phyloP scores from a whole-genome alignment of 2,329 filamentous ascomycete species.

The Pestalotiopsis sp. region DNA sequence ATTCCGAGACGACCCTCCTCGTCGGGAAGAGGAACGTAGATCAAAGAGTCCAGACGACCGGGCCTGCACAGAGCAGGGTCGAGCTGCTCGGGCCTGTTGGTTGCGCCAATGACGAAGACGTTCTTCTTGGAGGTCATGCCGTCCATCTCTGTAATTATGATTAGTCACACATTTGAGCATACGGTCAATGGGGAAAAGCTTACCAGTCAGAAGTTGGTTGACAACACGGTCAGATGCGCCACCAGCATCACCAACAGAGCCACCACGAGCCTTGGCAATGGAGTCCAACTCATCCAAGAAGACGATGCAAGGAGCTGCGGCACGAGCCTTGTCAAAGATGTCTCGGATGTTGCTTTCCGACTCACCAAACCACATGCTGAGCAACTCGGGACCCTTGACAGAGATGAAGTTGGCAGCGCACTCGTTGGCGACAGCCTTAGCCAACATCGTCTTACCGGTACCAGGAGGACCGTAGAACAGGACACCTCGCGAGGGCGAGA shows the following conservation, averaged over 20 bases:
- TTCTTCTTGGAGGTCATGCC: constrained; percentile 99
- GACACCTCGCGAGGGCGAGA: constrained; percentile 96
- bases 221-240: constrained; percentile 99
- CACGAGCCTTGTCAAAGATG: constrained; percentile 99
- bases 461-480: constrained; percentile 98
- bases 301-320: constrained; percentile 95
- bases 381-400: constrained; percentile 95
- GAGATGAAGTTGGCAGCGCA: constrained; percentile 99
- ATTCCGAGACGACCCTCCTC: constrained; percentile 88
- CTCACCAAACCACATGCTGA: constrained; percentile 99
- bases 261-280: constrained; percentile 98
- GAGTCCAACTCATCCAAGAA: constrained; percentile 99
- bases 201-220: constrained; percentile 97
- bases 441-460: constrained; percentile 99
- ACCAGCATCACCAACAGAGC: constrained; percentile 92
- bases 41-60: constrained; percentile 96
- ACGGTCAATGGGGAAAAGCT: constrained; percentile 37
- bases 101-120: constrained; percentile 98
- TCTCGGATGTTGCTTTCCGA: constrained; percentile 99
- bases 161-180: constrained; percentile 29
- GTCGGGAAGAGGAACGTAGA: constrained; percentile 96
- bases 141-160: constrained; percentile 76
- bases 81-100: constrained; percentile 97
- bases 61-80: constrained; percentile 98
- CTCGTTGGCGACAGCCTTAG: constrained; percentile 99